Evolutionary conservation across 2,329 filamentous ascomycete genomes (phyloP), one percentile per base, ranked within the genome.

Genomic region (Hortaea werneckii): DNA sequence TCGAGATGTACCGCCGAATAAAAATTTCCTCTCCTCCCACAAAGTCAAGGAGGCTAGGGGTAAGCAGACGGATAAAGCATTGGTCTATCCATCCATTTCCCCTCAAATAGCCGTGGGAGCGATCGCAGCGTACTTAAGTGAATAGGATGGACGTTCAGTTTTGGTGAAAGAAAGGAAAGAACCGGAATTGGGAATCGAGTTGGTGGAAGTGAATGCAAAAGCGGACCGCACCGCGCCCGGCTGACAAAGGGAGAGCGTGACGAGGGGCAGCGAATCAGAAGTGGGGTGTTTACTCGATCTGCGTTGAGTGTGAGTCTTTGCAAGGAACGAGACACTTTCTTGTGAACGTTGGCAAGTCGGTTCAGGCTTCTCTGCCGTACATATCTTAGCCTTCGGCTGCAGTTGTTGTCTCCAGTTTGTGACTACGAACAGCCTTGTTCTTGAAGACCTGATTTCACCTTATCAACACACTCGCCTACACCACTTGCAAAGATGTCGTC

Each of bases 71-170:
- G 55, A 46, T 50, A 53, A 54, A 34, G 29, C 26, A 65, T 61
- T 73, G 69, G 53, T 79, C 78, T 82, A 57, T 77, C 78, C 77
- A 77, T 73, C 77, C 76, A 65, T 81, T 82, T 82, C 79, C 79
- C 79, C 78, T 82, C 79, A 75, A 74, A 65, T 69, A 74, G 72
- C 70, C 75, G 78, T 72, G 69, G 75, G 43, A 43, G 45, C 66
- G 54, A 64, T 66, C 65, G 69, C 70, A 64, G 70, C 75, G 75
- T 69, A 71, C 73, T 78, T 20, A 78, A 82, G 78, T 81, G 78
- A 80, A 82, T 82, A 79, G 74, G 76, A 65, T 69, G 67, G 67
- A 28, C 9, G 64, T 57, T 56, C 54, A 54, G 58, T 64, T 70
- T 69, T 64, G 63, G 58, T 65, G 54, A 54, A 58, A 55, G 59